These are phyloP conservation scores for Boletus tomentosulus DNA, from an alignment of 768 basidiomycete species.

Conservation along the genomic window DNA sequence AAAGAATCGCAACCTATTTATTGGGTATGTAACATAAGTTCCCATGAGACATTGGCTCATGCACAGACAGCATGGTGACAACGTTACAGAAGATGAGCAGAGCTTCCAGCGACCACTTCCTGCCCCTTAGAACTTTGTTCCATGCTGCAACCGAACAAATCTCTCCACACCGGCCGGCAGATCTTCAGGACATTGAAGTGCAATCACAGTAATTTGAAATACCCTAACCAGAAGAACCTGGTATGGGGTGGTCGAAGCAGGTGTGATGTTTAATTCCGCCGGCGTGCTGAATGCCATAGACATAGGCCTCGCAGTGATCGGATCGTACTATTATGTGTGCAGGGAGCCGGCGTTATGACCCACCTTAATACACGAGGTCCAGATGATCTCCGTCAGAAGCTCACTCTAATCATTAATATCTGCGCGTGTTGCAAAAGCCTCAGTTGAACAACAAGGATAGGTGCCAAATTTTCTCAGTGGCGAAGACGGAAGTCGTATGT, in stretches of 20 bases:
- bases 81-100: slow-evolving; percentile 20
- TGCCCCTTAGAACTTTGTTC: slow-evolving; percentile 12
- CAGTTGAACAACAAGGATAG: slow-evolving; percentile 5
- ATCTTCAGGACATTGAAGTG: slow-evolving; percentile 13
- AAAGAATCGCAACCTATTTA: slow-evolving; percentile 6
- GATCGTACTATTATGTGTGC: slow-evolving; percentile 21
- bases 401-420: slow-evolving; percentile 13
- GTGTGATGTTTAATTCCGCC: neutral
- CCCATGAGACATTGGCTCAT: slow-evolving; percentile 5
- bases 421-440: slow-evolving; percentile 3
- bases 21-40: slow-evolving; percentile 15
- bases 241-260: neutral
- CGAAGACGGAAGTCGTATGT: slow-evolving; percentile 6
- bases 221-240: slow-evolving; percentile 6
- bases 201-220: slow-evolving; percentile 28
- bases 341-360: slow-evolving; percentile 14
- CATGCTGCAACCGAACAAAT: neutral
- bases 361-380: slow-evolving; percentile 29
- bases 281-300: neutral
- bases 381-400: slow-evolving; percentile 24
- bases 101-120: neutral
- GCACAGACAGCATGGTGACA: slow-evolving; percentile 21
- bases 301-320: neutral
- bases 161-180: slow-evolving; percentile 3
- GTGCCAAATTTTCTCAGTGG: slow-evolving; percentile 4